These are phyloP conservation scores for Schwanniomyces sp. DNA, from an alignment of 805 yeast species.

Conservation along the genomic window DNA sequence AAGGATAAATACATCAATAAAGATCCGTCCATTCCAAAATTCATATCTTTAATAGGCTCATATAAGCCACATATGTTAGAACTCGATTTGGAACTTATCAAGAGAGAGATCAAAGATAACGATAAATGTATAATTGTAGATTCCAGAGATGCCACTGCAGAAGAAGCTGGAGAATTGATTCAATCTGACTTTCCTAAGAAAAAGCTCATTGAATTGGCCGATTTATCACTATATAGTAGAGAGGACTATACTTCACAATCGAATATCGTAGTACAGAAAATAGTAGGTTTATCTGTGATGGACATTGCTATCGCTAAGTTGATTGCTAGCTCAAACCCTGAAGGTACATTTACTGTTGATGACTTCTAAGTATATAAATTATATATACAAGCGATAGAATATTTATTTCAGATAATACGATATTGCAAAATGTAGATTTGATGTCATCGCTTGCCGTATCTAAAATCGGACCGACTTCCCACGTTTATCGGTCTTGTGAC, in stretches of 20 bases:
- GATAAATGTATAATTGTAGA: slow-evolving; percentile 55
- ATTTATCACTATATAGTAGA: slow-evolving; percentile 20
- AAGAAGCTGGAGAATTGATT: slow-evolving; percentile 67
- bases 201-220: slow-evolving; percentile 49
- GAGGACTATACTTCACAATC: slow-evolving; percentile 7
- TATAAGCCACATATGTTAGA: slow-evolving; percentile 70
- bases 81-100: slow-evolving; percentile 47
- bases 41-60: slow-evolving; percentile 62
- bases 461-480: not conserved
- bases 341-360: slow-evolving; percentile 8
- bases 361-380: slow-evolving; percentile 6
- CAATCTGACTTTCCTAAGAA: slow-evolving; percentile 37
- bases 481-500: not conserved
- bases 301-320: slow-evolving; percentile 50
- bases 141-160: slow-evolving; percentile 53
- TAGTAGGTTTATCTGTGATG: slow-evolving; percentile 67
- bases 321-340: slow-evolving; percentile 25
- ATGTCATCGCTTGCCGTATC: too few species aligned
- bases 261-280: slow-evolving; percentile 37
- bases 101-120: slow-evolving; percentile 23
- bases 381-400: not conserved
- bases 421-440: too few species aligned
- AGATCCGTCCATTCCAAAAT: slow-evolving; percentile 28
- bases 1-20: slow-evolving; percentile 25
- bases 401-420: not conserved